Conservation (phyloP, 495 filamentous ascomycete species). For the Xylaria grammica region DNA sequence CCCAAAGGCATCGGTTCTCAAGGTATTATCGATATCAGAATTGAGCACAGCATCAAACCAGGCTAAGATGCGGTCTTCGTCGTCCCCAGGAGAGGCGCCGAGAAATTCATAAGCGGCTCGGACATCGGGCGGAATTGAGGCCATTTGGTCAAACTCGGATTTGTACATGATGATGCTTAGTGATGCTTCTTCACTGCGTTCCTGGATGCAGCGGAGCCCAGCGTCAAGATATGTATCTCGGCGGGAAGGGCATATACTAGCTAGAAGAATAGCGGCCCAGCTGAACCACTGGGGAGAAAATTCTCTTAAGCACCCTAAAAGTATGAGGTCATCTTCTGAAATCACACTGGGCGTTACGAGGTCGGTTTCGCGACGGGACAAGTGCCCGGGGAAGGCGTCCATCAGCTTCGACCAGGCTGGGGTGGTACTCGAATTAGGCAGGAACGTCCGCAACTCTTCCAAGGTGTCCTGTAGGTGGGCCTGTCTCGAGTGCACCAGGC, state of each 20-base stretch:
- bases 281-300: slow-evolving; percentile 30
- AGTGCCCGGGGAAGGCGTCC: slow-evolving; percentile 26
- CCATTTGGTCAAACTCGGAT: slow-evolving; percentile 32
- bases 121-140: slow-evolving; percentile 19
- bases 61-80: slow-evolving; percentile 21
- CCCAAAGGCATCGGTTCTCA: slow-evolving; percentile 22
- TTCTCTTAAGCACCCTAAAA: slow-evolving; percentile 30
- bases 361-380: background rate
- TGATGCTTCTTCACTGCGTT: slow-evolving; percentile 32
- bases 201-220: slow-evolving; percentile 29
- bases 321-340: slow-evolving; percentile 20
- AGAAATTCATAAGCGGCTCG: slow-evolving; percentile 34
- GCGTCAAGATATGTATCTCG: slow-evolving; percentile 34
- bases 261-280: slow-evolving; percentile 35
- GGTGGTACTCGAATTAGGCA: background rate
- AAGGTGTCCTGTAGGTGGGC: slow-evolving; percentile 34
- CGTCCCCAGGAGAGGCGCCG: slow-evolving; percentile 8
- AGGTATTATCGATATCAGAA: slow-evolving; percentile 8
- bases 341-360: background rate
- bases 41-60: slow-evolving; percentile 26
- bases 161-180: slow-evolving; percentile 33
- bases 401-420: slow-evolving; percentile 32
- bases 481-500: slow-evolving; percentile 22
- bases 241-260: slow-evolving; percentile 27
- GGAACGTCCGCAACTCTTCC: slow-evolving; percentile 29